Evolutionary conservation across 2,329 filamentous ascomycete genomes (phyloP).

Genomic region (Aspergillus eucalypticola): DNA sequence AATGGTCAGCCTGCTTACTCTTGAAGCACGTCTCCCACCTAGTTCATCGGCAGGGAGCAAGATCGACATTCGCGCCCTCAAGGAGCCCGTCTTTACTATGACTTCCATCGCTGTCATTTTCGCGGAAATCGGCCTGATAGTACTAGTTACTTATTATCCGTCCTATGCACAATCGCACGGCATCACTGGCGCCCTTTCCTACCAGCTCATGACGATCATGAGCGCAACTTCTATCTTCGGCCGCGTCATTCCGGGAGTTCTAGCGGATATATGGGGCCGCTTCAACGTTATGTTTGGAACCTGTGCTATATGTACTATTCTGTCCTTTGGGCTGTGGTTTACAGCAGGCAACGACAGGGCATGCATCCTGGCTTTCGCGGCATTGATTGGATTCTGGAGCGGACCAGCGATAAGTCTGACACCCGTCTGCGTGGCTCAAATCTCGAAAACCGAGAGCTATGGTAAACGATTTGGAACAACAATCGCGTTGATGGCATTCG

Average conservation of each 20-base stretch:
- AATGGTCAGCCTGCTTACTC: neutral
- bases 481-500: slow-evolving; percentile 18
- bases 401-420: slow-evolving; percentile 30
- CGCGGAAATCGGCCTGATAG: slow-evolving; percentile 21
- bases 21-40: slow-evolving; percentile 15
- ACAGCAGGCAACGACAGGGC: slow-evolving; percentile 14
- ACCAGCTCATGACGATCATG: slow-evolving; percentile 23
- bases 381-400: slow-evolving; percentile 26
- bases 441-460: slow-evolving; percentile 30
- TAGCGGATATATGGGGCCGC: slow-evolving; percentile 28
- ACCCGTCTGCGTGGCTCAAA: slow-evolving; percentile 32
- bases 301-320: slow-evolving; percentile 20
- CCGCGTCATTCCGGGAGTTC: slow-evolving; percentile 26
- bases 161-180: slow-evolving; percentile 20
- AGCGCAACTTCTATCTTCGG: slow-evolving; percentile 22
- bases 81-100: slow-evolving; percentile 16
- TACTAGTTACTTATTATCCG: slow-evolving; percentile 23
- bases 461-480: slow-evolving; percentile 27
- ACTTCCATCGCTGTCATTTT: slow-evolving; percentile 19
- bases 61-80: slow-evolving; percentile 16
- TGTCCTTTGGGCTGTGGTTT: slow-evolving; percentile 29
- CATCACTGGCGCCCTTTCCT: slow-evolving; percentile 12
- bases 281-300: slow-evolving; percentile 30
- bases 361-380: slow-evolving; percentile 26
- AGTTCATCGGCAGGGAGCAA: slow-evolving; percentile 3